Evolutionary conservation across 768 basidiomycete species (phyloP), one percentile per base, ranked within the genome.

Genomic region (Trametes sanguinea): DNA sequence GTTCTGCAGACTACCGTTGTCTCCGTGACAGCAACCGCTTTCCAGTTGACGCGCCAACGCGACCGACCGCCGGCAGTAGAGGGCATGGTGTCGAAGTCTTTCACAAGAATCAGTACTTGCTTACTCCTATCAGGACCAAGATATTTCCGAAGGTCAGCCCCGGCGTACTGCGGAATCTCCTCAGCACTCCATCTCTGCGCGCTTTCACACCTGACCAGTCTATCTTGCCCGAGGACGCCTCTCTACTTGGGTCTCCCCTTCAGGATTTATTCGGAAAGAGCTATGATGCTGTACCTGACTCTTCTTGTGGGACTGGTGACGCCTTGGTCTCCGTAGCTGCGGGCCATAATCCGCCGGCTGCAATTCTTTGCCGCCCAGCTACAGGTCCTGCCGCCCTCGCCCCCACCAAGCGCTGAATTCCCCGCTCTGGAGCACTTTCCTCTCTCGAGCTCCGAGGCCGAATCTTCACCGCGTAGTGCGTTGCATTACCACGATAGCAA

Each of bases 141-240:
- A 29, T 62, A 11, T 66, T 66, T 37, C 65, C 65, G 0, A 60
- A 48, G 40, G 61, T 54, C 35, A 63, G 65, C 45, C 54, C 61
- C 4, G 50, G 57, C 10, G 53, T 60, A 5, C 54, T 66, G 30
- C 42, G 50, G 33, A 57, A 32, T 8, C 32, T 63, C 11, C 35
- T 66, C 27, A 50, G 29, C 5, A 63, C 65, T 4, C 65, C 65
- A 27, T 54, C 65, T n/a, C 22, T 59, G 29, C 61, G 65, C 10
- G 47, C 50, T 13, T 51, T 46, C 39, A 61, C 64, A 17, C 59
- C 60, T 6, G 59, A 65, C 39, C 42, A 37, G 32, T 61, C 60
- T 37, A 39, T 43, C 13, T 17, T 39, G 4, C 33, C 60, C 9
- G 51, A 39, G 27, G 54, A 53, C 37, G 22, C 54, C 16, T 47